Conservation (phyloP, 2,329 filamentous ascomycete genomes). For the Aaosphaeria arxii region DNA sequence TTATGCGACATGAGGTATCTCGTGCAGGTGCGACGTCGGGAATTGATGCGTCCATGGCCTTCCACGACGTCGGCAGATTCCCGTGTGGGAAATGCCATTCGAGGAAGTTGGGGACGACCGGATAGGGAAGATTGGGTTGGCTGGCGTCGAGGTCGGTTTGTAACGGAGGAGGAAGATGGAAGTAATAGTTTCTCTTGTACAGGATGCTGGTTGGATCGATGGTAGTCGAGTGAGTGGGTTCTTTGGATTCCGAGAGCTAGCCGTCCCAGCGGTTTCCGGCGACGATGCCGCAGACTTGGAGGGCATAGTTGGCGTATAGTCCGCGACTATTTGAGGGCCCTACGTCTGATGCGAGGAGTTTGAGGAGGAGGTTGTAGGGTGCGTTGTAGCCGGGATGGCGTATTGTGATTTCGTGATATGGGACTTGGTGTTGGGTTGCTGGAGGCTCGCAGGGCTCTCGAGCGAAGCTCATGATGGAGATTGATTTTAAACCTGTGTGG, state of each 20-base stretch:
- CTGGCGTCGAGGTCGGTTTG: constrained; percentile 1
- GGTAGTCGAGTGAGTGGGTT: background rate
- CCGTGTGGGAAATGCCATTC: constrained; percentile 9
- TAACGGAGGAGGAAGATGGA: background rate
- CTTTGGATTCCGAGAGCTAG: constrained; percentile 4
- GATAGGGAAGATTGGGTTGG: constrained; percentile 5
- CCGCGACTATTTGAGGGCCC: background rate
- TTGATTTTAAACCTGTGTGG: too few species aligned
- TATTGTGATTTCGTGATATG: constrained; percentile 2
- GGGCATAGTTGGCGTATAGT: constrained; percentile 3
- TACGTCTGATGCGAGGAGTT: constrained; percentile 5
- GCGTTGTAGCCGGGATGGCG: constrained; percentile 7
- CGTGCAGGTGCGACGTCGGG: background rate
- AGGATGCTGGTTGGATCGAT: background rate
- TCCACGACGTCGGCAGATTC: constrained; percentile 3
- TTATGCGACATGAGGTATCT: constrained; percentile 3
- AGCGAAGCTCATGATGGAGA: background rate
- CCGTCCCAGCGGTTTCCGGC: constrained; percentile 6
- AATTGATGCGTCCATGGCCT: background rate
- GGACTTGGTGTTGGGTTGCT: background rate
- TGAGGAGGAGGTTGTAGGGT: constrained; percentile 6
- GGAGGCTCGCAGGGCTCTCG: constrained; percentile 1
- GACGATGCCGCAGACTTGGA: constrained; percentile 3
- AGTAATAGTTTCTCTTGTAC: background rate
- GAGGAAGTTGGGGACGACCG: constrained; percentile 7